Base-by-base conservation (phyloP, 2,329 filamentous ascomycete species). In the Fusarium setosum region DNA sequence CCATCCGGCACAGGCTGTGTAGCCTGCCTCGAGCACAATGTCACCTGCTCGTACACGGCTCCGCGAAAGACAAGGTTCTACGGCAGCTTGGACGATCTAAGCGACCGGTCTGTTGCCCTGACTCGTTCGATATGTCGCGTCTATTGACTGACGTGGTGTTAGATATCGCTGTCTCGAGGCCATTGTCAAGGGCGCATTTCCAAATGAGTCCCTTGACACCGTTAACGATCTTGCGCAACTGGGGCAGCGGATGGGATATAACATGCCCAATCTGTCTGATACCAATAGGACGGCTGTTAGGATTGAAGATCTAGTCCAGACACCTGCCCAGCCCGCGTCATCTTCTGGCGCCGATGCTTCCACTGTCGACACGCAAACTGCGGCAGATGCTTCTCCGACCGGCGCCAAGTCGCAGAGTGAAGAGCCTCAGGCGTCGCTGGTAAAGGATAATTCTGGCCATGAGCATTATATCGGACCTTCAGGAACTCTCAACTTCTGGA, bases 381-480 rank as follows among this genome's bases (percentile, higher is more conserved):
- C 26, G 10, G 35, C 26, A 10, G 59, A 41, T 15, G 3, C 35
- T 8, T 57, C 57, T 11, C 49, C 40, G 56, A 23, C 68, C 58
- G 34, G 66, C 12, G 17, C 31, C 18, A 65, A 59, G 34, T 47
- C 62, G 2, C 51, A 55, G 17, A 63, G 55, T 9, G 67, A 72
- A 11, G 70, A 70, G 24, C 62, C 69, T 7, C 63, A 68, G 12
- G 51, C 71, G 0, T 72, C 68, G 6, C 61, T 78, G 6, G 73
- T 77, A 6, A 69, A 70, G 11, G 77, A 79, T 23, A 73, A 74
- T 2, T 69, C 74, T 12, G 77, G 77, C 0, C 74, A 74, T 38
- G 72, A 75, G 57, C 76, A 79, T 49, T 79, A 78, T 38, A 77
- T 79, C 23, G 77, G 77, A 1, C 77, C 76, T 4, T 79, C 77